These are phyloP conservation scores for Cladorrhinum samala DNA, from an alignment of 495 filamentous ascomycete species.

Conservation along the genomic window DNA sequence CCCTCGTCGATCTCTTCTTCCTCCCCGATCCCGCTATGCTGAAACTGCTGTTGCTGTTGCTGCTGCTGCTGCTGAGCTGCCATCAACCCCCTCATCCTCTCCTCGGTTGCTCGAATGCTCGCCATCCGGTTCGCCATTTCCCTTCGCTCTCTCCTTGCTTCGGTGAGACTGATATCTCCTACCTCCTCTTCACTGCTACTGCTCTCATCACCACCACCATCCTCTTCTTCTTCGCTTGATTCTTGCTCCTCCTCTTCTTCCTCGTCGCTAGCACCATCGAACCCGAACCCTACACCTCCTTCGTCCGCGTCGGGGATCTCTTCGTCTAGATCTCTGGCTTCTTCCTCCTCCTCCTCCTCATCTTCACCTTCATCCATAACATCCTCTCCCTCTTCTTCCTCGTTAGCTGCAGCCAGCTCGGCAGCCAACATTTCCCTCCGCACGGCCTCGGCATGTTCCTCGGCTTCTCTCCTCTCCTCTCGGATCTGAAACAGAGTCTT, in stretches of 20 bases:
- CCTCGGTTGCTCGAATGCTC: slow-evolving; percentile 32
- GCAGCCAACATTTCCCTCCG: slow-evolving; percentile 61
- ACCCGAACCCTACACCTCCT: slow-evolving; percentile 39
- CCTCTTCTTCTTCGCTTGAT: slow-evolving; percentile 26
- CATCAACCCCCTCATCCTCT: slow-evolving; percentile 45
- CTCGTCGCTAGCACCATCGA: slow-evolving; percentile 39
- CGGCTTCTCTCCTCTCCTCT: slow-evolving; percentile 72
- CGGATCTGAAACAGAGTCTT: slow-evolving; percentile 73
- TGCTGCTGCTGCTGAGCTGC: not conserved
- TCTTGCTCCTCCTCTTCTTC: slow-evolving; percentile 37
- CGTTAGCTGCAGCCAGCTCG: slow-evolving; percentile 57
- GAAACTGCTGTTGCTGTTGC: slow-evolving; percentile 28
- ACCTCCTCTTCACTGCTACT: slow-evolving; percentile 19
- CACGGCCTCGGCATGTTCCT: slow-evolving; percentile 68
- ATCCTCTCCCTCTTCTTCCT: slow-evolving; percentile 29
- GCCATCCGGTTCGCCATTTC: slow-evolving; percentile 28
- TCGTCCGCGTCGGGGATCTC: slow-evolving; percentile 60
- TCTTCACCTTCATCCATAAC: slow-evolving; percentile 18
- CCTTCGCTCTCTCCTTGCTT: slow-evolving; percentile 20
- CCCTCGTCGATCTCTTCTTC: slow-evolving; percentile 30
- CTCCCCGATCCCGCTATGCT: slow-evolving; percentile 39
- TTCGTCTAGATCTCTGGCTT: slow-evolving; percentile 53
- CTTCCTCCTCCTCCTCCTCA: slow-evolving; percentile 23
- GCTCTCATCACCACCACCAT: slow-evolving; percentile 22
- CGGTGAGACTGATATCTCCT: slow-evolving; percentile 2